phyloP scores from a whole-genome alignment of 257 asterid species.

The Dorcoceras hygrometricum region DNA sequence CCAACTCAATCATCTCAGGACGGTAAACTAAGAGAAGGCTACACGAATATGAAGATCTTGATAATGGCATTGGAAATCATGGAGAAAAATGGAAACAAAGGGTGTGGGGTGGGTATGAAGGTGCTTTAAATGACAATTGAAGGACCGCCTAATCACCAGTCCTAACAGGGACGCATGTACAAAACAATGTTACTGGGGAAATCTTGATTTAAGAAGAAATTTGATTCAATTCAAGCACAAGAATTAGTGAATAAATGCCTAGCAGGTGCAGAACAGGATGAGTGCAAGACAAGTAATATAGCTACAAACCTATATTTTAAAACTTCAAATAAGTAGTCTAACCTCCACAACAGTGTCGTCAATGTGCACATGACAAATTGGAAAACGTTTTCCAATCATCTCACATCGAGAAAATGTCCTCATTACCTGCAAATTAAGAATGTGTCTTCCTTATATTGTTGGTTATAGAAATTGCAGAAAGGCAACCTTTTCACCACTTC shows the following conservation, averaged over 20 bases:
- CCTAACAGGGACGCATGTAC: conserved; percentile 13
- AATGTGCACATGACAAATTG: conserved; percentile 82
- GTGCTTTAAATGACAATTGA: conserved; percentile 9
- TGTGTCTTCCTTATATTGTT: not conserved
- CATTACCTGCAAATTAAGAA: conserved; percentile 55
- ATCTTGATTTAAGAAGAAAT: conserved; percentile 15
- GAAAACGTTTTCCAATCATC: conserved; percentile 78
- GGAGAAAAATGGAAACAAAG: not conserved
- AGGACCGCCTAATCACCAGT: not conserved
- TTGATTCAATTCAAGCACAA: conserved; percentile 13
- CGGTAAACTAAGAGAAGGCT: not conserved
- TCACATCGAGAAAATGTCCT: conserved; percentile 64
- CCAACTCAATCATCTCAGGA: conserved; percentile 5
- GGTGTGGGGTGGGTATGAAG: conserved; percentile 1
- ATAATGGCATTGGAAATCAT: conserved; percentile 5
- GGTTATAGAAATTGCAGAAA: conserved; percentile 5
- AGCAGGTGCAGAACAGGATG: conserved; percentile 6
- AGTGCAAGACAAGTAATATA: not conserved
- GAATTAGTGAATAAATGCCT: conserved; percentile 5
- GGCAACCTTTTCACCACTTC: not conserved
- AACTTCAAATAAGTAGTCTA: conserved; percentile 26
- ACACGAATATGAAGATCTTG: not conserved
- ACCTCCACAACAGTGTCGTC: conserved; percentile 78
- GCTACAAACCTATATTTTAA: conserved; percentile 6
- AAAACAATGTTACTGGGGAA: conserved; percentile 6